Conservation (phyloP, 768 basidiomycete genomes). For the Boletus vinaceobasis region DNA sequence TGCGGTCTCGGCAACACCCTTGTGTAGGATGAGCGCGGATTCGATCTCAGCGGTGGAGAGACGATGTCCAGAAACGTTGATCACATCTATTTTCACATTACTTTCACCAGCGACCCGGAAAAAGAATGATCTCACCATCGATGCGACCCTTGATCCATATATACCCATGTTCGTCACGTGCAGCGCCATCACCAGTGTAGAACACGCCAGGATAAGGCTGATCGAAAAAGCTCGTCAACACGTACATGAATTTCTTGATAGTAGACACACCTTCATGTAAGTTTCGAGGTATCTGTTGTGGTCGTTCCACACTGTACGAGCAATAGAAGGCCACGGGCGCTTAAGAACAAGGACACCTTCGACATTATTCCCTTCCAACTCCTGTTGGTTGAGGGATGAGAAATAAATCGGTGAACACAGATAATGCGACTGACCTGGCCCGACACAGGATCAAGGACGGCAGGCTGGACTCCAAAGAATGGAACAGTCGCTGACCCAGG, state of each 20-base stretch:
- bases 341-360: slow-evolving; percentile 89
- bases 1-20: slow-evolving; percentile 94
- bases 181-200: slow-evolving; percentile 98
- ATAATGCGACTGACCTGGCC: slow-evolving; percentile 50
- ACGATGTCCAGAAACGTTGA: slow-evolving; percentile 97
- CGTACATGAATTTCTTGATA: slow-evolving; percentile 32
- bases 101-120: neutral
- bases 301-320: slow-evolving; percentile 87
- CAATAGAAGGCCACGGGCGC: slow-evolving; percentile 93
- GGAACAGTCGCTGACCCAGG: slow-evolving; percentile 96
- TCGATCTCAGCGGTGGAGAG: slow-evolving; percentile 98
- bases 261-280: slow-evolving; percentile 54
- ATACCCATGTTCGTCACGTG: slow-evolving; percentile 92
- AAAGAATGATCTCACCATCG: slow-evolving; percentile 58
- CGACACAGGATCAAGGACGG: slow-evolving; percentile 78
- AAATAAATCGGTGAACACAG: neutral
- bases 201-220: slow-evolving; percentile 85
- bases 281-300: slow-evolving; percentile 83
- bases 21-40: slow-evolving; percentile 91
- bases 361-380: slow-evolving; percentile 74
- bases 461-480: slow-evolving; percentile 93
- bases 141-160: slow-evolving; percentile 99
- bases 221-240: slow-evolving; percentile 28
- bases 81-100: slow-evolving; percentile 61
- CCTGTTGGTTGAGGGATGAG: slow-evolving; percentile 31